Evolutionary conservation across 352 stramenopile genomes (phyloP).

Genomic region (Globisporangium recalcitrans): DNA sequence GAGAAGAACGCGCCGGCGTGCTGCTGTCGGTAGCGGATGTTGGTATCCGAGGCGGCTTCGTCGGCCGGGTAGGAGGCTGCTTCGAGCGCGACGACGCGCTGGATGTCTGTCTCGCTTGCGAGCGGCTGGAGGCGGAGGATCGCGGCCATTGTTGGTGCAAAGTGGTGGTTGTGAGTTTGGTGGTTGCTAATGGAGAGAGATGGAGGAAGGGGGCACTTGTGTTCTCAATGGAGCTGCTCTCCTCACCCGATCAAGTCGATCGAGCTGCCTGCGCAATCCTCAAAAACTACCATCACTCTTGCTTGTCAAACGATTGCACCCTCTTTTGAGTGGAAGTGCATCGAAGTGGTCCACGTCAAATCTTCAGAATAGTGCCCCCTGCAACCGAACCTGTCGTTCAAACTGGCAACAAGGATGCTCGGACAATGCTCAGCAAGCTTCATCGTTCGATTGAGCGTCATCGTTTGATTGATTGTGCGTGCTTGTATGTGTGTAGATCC

Average conservation of each 20-base stretch:
- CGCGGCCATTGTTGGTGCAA: background rate
- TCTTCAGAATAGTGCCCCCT: background rate
- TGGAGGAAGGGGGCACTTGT: no score
- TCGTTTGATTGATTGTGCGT: background rate
- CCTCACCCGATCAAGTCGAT: no score
- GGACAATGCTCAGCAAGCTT: no score
- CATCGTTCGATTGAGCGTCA: no score
- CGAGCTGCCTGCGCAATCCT: no score
- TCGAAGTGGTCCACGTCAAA: background rate
- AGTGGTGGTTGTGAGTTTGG: background rate
- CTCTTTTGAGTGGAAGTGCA: background rate
- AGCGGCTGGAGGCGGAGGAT: constrained; percentile 8
- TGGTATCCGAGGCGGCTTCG: constrained; percentile 76
- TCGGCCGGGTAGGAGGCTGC: constrained; percentile 74
- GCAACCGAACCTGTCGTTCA: background rate
- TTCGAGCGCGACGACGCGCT: constrained; percentile 45
- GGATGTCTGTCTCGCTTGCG: constrained; percentile 23
- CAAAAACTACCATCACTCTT: background rate
- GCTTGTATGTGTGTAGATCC: background rate
- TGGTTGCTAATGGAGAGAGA: background rate
- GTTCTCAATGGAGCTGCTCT: no score
- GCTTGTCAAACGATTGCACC: background rate
- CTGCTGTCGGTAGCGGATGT: constrained; percentile 82
- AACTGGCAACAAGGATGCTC: no score
- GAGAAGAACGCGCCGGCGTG: constrained; percentile 74